Base-by-base conservation (phyloP, 805 yeast genomes). In the Lipomyces chichibuensis region DNA sequence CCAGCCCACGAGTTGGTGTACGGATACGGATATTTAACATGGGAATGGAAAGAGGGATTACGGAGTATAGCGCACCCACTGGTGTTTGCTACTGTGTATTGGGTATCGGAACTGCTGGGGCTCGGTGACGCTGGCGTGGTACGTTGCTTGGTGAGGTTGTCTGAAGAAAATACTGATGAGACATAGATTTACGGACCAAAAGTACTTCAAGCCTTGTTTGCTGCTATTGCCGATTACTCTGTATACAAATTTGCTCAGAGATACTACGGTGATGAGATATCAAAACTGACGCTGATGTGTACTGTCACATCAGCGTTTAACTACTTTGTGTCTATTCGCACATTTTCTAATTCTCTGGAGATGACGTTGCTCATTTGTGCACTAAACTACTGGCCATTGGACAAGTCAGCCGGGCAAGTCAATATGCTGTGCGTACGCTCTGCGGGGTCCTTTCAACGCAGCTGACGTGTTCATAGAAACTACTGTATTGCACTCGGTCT, bases 1-100 rank as follows among this genome's bases (percentile, higher is more conserved):
- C 97, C 97, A 0, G 99, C 98, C 0, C 97, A 92, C 77, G 65
- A 74, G 3, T 79, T 83, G 49, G 88, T 89, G 0, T 92, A 82
- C 76, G 93, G 95, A 1, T 88, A 88, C 69, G 99, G 99, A 0
- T 85, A 86, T 72, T 75, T 87, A 49, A 92, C 98, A 0, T 95
- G 99, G 99, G 99, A 95, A 78, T 95, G 99, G 99, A 76, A 79
- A 29, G 80, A 82, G 59, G 88, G 87, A 0, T 78, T 95, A 3
- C 79, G 99, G 67, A 88, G 96, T 9, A 88, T 90, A 63, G 77
- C 89, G 0, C 94, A 92, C 72, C 98, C 99, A 0, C 78, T 88
- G 55, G 63, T 94, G 1, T 92, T 90, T 74, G 85, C 87, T 0
- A 63, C 75, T 0, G 82, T 84, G 17, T 81, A 82, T 73, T 71